Evolutionary conservation across 129 eudicot species (phyloP).

Genomic region (Ambrosia artemisiifolia): DNA sequence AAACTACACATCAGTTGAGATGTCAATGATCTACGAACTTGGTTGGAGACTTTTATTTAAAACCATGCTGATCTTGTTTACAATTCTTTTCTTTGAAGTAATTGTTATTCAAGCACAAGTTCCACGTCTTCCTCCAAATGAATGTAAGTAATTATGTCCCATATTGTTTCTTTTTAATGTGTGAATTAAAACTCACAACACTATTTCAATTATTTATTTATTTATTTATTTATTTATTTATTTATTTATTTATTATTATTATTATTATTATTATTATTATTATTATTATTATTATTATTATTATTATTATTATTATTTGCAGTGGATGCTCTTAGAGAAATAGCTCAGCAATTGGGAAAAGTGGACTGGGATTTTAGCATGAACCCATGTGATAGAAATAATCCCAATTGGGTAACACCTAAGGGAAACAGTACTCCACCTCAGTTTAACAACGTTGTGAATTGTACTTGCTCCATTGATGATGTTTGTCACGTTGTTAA

Average conservation of each 20-base stretch:
- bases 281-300: too few relatives aligned
- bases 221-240: too few relatives aligned
- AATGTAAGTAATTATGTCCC: constrained; percentile 17
- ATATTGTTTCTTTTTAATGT: not conserved
- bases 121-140: constrained; percentile 24
- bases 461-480: constrained; percentile 33
- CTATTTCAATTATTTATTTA: too few relatives aligned
- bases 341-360: constrained; percentile 42
- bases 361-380: constrained; percentile 42
- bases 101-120: constrained; percentile 18
- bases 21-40: not conserved
- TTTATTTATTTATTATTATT: too few relatives aligned
- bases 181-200: too few relatives aligned
- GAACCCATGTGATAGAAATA: constrained; percentile 41
- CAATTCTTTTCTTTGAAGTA: not conserved
- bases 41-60: not conserved
- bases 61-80: not conserved
- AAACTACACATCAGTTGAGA: not conserved
- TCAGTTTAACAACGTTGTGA: constrained; percentile 31
- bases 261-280: too few relatives aligned
- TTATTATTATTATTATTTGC: not conserved
- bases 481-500: constrained; percentile 37
- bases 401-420: constrained; percentile 30
- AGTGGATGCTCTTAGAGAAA: constrained; percentile 44
- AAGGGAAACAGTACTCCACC: not conserved